Percentiles rank a stretch among this genome's conserved stretches.
These are phyloP conservation scores for Coniochaeta ligniaria DNA, from an alignment of 2,329 filamentous ascomycete genomes.

Conservation along the genomic window DNA sequence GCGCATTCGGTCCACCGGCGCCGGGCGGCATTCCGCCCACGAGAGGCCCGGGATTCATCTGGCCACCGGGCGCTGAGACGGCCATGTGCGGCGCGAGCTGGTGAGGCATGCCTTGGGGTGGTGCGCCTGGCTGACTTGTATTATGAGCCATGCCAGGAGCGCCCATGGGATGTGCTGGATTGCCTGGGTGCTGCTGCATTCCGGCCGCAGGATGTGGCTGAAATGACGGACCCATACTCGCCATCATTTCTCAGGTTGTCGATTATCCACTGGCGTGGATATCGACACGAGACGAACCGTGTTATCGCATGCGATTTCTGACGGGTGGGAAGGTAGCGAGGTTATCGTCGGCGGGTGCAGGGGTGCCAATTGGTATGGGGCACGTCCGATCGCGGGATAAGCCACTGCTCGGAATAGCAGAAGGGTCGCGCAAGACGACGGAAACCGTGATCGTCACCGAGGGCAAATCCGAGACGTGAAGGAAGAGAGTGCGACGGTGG, in stretches of 20 bases:
- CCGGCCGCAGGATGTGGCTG: conserved; percentile 56
- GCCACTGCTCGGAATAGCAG: background rate
- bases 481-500: background rate
- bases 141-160: conserved; percentile 58
- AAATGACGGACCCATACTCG: conserved; percentile 58
- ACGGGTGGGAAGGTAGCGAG: background rate
- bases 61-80: conserved; percentile 63
- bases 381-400: conserved; percentile 1
- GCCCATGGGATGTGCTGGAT: conserved; percentile 55
- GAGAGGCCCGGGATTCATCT: conserved; percentile 66
- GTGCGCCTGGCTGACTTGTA: conserved; percentile 61
- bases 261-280: conserved; percentile 53
- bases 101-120: conserved; percentile 57
- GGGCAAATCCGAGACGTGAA: background rate
- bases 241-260: conserved; percentile 56
- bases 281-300: conserved; percentile 38
- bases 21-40: conserved; percentile 72
- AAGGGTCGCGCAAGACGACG: background rate
- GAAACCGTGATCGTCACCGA: background rate
- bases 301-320: conserved; percentile 38
- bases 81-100: conserved; percentile 59
- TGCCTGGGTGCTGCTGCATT: conserved; percentile 65
- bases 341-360: conserved; percentile 2
- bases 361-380: conserved; percentile 2
- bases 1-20: conserved; percentile 53